phyloP scores from a whole-genome alignment of 1,284 basidiomycete species.

The Lignosus rhinocerotis region DNA sequence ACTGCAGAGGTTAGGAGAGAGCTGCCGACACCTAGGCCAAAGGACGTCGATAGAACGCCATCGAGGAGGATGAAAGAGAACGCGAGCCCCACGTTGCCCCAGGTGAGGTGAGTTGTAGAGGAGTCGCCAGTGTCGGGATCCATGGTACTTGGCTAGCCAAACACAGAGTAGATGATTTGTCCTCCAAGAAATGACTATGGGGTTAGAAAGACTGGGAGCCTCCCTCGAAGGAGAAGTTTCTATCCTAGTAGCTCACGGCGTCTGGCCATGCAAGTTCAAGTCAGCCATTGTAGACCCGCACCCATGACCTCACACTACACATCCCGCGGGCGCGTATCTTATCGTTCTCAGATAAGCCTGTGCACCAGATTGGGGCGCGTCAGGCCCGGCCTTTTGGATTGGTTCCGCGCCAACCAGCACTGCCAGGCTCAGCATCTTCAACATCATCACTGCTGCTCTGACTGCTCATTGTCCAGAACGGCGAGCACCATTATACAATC shows the following conservation, averaged over 20 bases:
- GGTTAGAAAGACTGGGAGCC: not conserved
- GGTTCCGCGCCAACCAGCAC: not conserved
- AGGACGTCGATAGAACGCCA: constrained; percentile 58
- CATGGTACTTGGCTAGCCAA: constrained; percentile 11
- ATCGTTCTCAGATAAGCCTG: not conserved
- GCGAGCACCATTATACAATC: not conserved
- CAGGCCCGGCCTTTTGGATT: not conserved
- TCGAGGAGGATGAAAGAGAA: constrained; percentile 73
- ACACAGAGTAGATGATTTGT: too few relatives aligned
- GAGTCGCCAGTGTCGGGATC: constrained; percentile 16
- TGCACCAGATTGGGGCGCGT: constrained; percentile 1
- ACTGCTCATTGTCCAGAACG: not conserved
- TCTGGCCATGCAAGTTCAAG: not conserved
- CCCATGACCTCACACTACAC: constrained; percentile 7
- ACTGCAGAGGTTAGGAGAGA: constrained; percentile 69
- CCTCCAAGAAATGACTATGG: not conserved
- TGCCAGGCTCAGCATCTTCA: not conserved
- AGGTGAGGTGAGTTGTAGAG: constrained; percentile 44
- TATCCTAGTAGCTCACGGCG: not conserved
- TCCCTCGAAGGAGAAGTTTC: not conserved
- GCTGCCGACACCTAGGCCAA: constrained; percentile 69
- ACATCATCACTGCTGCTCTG: not conserved
- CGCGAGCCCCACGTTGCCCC: constrained; percentile 73
- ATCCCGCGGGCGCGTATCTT: constrained; percentile 5
- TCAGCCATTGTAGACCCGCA: not conserved